Conservation (phyloP, 2,329 filamentous ascomycete species). For the Lecanoromycetidae sp. region DNA sequence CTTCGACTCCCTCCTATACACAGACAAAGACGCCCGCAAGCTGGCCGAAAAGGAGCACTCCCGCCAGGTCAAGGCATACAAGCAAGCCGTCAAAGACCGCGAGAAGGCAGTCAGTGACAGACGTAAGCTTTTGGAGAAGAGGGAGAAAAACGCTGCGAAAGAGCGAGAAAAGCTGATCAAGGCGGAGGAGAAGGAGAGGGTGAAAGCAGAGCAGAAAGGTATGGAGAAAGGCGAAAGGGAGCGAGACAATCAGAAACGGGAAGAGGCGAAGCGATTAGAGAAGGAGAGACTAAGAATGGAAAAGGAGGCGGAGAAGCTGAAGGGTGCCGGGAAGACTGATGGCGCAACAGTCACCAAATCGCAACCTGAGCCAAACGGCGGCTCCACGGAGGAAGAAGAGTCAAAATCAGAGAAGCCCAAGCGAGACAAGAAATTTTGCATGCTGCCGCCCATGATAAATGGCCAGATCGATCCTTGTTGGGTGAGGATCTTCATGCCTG, state of each 20-base stretch:
- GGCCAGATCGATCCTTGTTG: slow-evolving; percentile 57
- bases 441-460: slow-evolving; percentile 49
- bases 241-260: slow-evolving; percentile 20
- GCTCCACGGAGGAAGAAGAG: slow-evolving; percentile 18
- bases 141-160: slow-evolving; percentile 28
- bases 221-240: slow-evolving; percentile 19
- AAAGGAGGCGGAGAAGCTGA: slow-evolving; percentile 17
- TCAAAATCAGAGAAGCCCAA: slow-evolving; percentile 20
- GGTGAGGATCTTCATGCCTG: slow-evolving; percentile 68
- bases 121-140: slow-evolving; percentile 21
- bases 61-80: slow-evolving; percentile 50
- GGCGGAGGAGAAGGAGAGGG: slow-evolving; percentile 28
- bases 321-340: not conserved
- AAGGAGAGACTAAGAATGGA: slow-evolving; percentile 24
- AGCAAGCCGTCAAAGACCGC: slow-evolving; percentile 54
- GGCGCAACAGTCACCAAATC: not conserved
- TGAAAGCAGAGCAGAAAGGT: slow-evolving; percentile 19
- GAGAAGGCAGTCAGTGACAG: slow-evolving; percentile 43
- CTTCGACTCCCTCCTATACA: slow-evolving; percentile 43
- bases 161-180: slow-evolving; percentile 23
- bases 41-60: slow-evolving; percentile 57
- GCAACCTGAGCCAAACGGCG: not conserved
- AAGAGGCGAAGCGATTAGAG: slow-evolving; percentile 21
- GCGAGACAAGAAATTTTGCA: slow-evolving; percentile 67
- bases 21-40: slow-evolving; percentile 54